Evolutionary conservation across 2,329 filamentous ascomycete genomes (phyloP), one percentile per base, ranked within the genome.

Genomic region (Trichoderma atrobrunneum): DNA sequence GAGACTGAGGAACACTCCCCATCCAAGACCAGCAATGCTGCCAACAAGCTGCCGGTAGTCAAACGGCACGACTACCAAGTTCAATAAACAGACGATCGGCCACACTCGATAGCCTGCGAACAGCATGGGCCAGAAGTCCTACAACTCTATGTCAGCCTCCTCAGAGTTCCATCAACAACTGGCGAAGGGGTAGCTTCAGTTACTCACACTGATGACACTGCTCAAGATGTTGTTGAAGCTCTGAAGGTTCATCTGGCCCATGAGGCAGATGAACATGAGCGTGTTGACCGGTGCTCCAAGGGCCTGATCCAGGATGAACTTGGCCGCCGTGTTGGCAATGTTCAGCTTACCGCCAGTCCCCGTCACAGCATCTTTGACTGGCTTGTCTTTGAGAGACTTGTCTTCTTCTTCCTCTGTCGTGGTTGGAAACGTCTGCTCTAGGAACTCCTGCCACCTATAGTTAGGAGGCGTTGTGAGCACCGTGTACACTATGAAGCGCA

Each of bases 91-190:
- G 12, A 72, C 70, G 4, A 69, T 10, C 4, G 70, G 70, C 70
- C 70, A 72, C 14, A 72, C 26, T 43, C 57, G 63, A 28, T 69
- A 69, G 16, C 70, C 64, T 10, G 63, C 63, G 21, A 72, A 68
- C 14, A 72, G 16, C 70, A 72, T 72, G n/a, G 70, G 70, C 70
- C 54, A 69, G 11, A 72, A 69, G 30, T 69, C 56, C 64, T 72
- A 14, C 3, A 32, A 10, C 7, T 28, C 12, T 18, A 1, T 30
- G 16, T 68, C 54, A 68, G 64, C 14, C 7, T 51, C 63, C 16
- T 11, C 26, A 7, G 43, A 36, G 54, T 56, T 43, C 32, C 5
- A 21, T 59, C 11, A 36, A 5, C 11, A 16, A 4, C 43, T 21
- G 14, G n/a, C 7, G 32, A n/a, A 3, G 18, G 0, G 3, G 5